Evolutionary conservation across 805 yeast species (phyloP), one percentile per base, ranked within the genome.

Genomic region (Candida multigemmis): DNA sequence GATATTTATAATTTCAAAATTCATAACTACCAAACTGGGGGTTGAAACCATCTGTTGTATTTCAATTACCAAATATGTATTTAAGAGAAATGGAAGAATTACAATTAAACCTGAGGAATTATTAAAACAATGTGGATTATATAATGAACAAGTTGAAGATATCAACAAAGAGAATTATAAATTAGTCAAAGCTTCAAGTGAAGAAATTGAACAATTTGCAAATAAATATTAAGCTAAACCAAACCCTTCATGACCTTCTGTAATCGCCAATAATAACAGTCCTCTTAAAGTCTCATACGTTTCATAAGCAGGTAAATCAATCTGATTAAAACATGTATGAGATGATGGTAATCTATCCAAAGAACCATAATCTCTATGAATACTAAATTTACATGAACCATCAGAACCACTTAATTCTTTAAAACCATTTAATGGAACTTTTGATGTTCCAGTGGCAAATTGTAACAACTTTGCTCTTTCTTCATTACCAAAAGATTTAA

Each of bases 161-260:
- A 45, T 64, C 22, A 59, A 67, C 24, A 37, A 38, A 6, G 44
- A 49, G 26, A 71, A 73, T 38, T 53, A 59, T 27, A 39, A 44
- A 21, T 34, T 54, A 16, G 66, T 69, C n/a, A 39, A 48, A 15
- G 48, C 52, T 20, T 29, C 44, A 15, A 44, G 55, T 11, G 57
- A 52, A 7, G 56, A 49, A 14, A 34, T 64, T 13, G 67, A 60
- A 25, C 38, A 31, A 7, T 35, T 38, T 12, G n/a, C 13, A 7
- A 12, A 15, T 11, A 13, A 10, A 23, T 9, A n/a, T 35, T 36
- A 58, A 7, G 89, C 93, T 48, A 86, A 68, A 8, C 96, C 97
- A 58, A 91, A 91, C 3, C 97, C 97, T 61, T 84, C 96, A 44
- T 82, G 80, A 12, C 97, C 97, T 53, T 91, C 98, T 14, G 86